Conservation (phyloP, 495 filamentous ascomycete species). For the Choiromyces venosus region DNA sequence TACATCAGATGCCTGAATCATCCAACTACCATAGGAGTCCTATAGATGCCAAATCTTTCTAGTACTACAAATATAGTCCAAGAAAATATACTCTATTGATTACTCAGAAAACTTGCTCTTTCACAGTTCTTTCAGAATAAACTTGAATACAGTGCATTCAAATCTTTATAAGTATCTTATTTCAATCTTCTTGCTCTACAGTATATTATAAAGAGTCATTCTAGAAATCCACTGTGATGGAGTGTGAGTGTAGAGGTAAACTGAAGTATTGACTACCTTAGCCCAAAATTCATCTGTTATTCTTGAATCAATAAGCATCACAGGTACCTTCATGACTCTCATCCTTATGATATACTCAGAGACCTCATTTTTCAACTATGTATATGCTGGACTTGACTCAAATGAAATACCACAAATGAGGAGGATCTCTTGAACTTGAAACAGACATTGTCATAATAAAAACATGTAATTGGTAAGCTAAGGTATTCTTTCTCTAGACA, state of each 20-base stretch:
- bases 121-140: conserved; percentile 9
- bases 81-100: conserved; percentile 1
- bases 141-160: conserved; percentile 10
- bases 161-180: conserved; percentile 1
- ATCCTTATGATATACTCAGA: neutral
- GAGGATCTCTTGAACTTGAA: no score
- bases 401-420: neutral
- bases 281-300: neutral
- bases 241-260: conserved; percentile 1
- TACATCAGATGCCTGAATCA: no score
- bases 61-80: conserved; percentile 8
- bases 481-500: neutral
- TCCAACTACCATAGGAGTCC: neutral
- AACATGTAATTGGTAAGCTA: neutral
- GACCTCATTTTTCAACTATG: conserved; percentile 4
- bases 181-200: neutral
- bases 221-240: neutral
- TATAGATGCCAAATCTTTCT: conserved; percentile 8
- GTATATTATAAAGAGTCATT: neutral
- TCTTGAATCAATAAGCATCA: neutral
- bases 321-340: neutral
- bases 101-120: neutral
- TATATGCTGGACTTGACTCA: conserved; percentile 3
- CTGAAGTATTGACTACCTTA: conserved; percentile 2
- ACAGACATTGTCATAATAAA: conserved; percentile 1